Evolutionary conservation across 2,329 filamentous ascomycete genomes (phyloP), one percentile per base, ranked within the genome.

Genomic region (Capronia coronata): DNA sequence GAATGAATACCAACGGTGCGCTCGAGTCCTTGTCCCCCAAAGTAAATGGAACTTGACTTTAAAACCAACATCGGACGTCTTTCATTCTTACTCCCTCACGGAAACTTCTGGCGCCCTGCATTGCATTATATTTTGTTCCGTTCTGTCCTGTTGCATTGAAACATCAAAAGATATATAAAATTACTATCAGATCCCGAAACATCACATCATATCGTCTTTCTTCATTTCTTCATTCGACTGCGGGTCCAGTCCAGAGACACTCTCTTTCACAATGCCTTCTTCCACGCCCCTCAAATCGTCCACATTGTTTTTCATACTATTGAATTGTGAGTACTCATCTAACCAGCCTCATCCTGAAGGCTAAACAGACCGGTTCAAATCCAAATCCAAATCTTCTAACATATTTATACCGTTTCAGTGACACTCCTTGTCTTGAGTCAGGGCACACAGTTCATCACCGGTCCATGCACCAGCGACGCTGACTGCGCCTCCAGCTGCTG

Each of bases 401-500:
- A 39, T 14, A 30, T 14, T 23, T 23, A 11, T 10, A 19, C 21
- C 14, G 13, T 40, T 10, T 4, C 49, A 59, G 55, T 56, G 30
- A 37, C 46, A 18, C 11, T 48, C 16, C 45, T 57, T n/a, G 51
- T 43, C 7, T 27, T 51, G 21, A 16, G 14, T 32, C 46, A 52
- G 8, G 60, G 61, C 9, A 58, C 54, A n/a, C 62, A 64, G 37
- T 64, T 63, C 55, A 64, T 64, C 46, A 64, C 62, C 1, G 62
- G 62, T 1, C 27, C 45, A 21, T 64, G 62, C 43, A 41, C 35
- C 1, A 53, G 39, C 25, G 60, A 63, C 47, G 56, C 55, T 1
- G 60, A 63, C 38, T 63, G 62, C 37, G 64, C 64, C 3, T 63
- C 64, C 29, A 61, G 59, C 16, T 69, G 66, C 58, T 69, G 66